Conservation (phyloP, 352 stramenopile species). For the Phytophthora sansomeana region DNA sequence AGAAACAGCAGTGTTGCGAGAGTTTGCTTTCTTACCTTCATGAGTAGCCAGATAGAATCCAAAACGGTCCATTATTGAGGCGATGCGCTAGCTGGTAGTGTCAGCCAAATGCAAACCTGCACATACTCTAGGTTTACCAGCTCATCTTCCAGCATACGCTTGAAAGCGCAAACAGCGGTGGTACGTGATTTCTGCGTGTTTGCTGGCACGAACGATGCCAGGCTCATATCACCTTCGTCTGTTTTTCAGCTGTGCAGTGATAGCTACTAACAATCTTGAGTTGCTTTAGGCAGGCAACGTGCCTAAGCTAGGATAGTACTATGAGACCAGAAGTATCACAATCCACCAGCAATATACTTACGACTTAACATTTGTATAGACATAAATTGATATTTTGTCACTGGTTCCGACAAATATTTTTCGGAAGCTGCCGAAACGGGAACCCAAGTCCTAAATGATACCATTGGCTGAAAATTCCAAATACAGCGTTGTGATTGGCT, state of each 20-base stretch:
- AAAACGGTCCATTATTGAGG: slow-evolving; percentile 12
- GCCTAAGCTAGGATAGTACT: slow-evolving; percentile 7
- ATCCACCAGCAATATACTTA: slow-evolving; percentile 14
- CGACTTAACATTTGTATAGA: slow-evolving; percentile 6
- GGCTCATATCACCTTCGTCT: neutral
- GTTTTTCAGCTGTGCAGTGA: slow-evolving; percentile 6
- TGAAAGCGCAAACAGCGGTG: too few species aligned
- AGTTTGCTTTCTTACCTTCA: slow-evolving; percentile 27
- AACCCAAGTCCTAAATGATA: too few species aligned
- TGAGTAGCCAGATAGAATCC: slow-evolving; percentile 19
- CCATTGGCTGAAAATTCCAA: too few species aligned
- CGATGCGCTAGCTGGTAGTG: slow-evolving; percentile 1
- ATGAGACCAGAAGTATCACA: slow-evolving; percentile 3
- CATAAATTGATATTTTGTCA: slow-evolving; percentile 18
- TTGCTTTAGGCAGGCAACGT: too few species aligned
- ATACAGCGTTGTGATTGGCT: too few species aligned
- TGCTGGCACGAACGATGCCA: too few species aligned
- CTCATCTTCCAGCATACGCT: neutral
- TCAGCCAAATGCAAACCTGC: slow-evolving; percentile 3
- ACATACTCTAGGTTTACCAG: slow-evolving; percentile 5
- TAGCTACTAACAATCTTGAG: neutral
- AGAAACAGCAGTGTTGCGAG: slow-evolving; percentile 10
- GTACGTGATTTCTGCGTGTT: too few species aligned
- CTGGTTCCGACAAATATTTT: slow-evolving; percentile 27
- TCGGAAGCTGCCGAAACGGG: slow-evolving; percentile 14